Base-by-base conservation (phyloP, 345 rosid genomes). In the Populus tremula region DNA sequence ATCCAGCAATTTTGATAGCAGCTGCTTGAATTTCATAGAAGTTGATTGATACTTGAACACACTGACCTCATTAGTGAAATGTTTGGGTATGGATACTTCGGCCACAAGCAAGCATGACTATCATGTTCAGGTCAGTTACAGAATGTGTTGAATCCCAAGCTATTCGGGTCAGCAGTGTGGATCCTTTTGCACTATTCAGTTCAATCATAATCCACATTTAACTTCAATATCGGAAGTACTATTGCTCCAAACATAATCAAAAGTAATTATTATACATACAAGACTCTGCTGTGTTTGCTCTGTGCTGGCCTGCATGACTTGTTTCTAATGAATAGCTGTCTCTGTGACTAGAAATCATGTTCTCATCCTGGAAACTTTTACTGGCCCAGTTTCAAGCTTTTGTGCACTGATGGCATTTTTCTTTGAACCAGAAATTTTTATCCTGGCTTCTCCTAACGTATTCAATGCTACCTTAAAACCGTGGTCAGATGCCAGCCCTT, bases 381-480 rank as follows among this genome's bases (percentile, higher is more conserved):
- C 74, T 53, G 47, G 76, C 59, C 59, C 56, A 63, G 78, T 75
- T 66, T 78, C 80, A 27, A 63, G 76, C 33, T 68, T 76, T n/a
- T 43, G 56, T 39, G 64, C 75, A 78, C 71, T 77, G 50, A 71
- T 80, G 12, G 75, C 77, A 43, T 76, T 81, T 70, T 78, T 78
- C 78, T 82, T 82, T 33, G 79, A 80, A 70, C 18, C 74, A 73
- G 56, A 39, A 67, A 82, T 71, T 69, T 80, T 85, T 53, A 27
- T 72, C 59, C 83, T 80, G 62, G 84, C 87, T 56, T 85, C 82
- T 73, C 77, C 72, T 14, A 80, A 75, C 69, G 81, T 82, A 45
- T 56, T 67, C 38, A 84, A 38, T 25, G 80, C 81, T 56, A 73
- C 84, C 70, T 77, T 65, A 45, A 80, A 82, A 75, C 79, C 75